A percentile compares a stretch with the other conserved stretches of the same genome.
Conservation (phyloP, 495 filamentous ascomycete species). For the Lentithecium fluviatile region DNA sequence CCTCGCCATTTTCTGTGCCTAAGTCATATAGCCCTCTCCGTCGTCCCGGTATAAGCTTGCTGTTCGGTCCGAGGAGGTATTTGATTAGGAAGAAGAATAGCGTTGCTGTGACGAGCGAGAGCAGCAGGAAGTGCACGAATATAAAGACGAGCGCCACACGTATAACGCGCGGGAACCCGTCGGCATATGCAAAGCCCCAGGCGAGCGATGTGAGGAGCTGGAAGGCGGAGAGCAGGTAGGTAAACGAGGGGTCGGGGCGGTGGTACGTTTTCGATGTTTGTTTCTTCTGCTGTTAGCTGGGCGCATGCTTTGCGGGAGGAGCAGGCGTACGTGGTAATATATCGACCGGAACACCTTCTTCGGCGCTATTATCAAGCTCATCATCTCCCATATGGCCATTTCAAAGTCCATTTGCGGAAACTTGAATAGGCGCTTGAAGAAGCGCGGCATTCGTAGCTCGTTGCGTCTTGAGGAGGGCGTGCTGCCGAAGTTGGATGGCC, state of each 20-base stretch:
- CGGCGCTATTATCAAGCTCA: slow-evolving; percentile 66
- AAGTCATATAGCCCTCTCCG: slow-evolving; percentile 56
- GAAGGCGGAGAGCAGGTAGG: slow-evolving; percentile 74
- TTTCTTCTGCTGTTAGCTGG: slow-evolving; percentile 52
- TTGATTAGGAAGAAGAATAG: slow-evolving; percentile 65
- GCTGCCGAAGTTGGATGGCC: slow-evolving; percentile 54
- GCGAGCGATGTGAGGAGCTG: slow-evolving; percentile 69
- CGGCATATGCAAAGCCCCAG: slow-evolving; percentile 70
- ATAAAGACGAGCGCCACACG: slow-evolving; percentile 63
- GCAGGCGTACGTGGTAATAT: slow-evolving; percentile 67
- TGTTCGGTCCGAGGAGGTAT: slow-evolving; percentile 59
- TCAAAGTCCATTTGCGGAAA: slow-evolving; percentile 51
- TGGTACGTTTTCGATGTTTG: slow-evolving; percentile 72
- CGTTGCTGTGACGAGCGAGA: slow-evolving; percentile 60
- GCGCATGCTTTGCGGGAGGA: background rate
- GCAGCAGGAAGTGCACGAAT: slow-evolving; percentile 65
- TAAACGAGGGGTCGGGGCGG: slow-evolving; percentile 72
- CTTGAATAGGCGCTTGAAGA: slow-evolving; percentile 51
- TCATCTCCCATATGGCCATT: slow-evolving; percentile 82
- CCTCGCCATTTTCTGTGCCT: slow-evolving; percentile 47
- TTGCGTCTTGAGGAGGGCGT: slow-evolving; percentile 50
- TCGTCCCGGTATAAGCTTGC: slow-evolving; percentile 49
- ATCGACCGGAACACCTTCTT: slow-evolving; percentile 77
- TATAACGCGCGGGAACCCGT: slow-evolving; percentile 55
- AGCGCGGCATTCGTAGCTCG: slow-evolving; percentile 53